Percentiles rank a stretch among this genome's conserved stretches.
phyloP scores from a whole-genome alignment of 768 basidiomycete species.

The Auricularia heimuer region DNA sequence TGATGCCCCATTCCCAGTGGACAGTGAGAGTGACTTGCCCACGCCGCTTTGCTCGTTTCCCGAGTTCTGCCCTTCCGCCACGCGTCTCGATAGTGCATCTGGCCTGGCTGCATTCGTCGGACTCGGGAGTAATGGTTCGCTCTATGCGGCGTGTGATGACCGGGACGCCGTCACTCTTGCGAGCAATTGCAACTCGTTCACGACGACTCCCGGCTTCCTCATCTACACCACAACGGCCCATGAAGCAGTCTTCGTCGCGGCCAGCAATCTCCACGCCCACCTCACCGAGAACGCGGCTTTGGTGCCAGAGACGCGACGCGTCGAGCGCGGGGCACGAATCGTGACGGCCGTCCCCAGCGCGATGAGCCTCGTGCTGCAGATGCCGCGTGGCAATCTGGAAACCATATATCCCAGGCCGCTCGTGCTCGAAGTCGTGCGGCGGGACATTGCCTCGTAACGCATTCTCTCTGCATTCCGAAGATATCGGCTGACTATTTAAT shows the following conservation, averaged over 20 bases:
- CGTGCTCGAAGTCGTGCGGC: constrained; percentile 74
- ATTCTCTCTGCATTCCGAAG: constrained; percentile 19
- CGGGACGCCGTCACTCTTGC: constrained; percentile 15
- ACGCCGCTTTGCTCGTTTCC: constrained; percentile 34
- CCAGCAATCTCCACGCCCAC: constrained; percentile 25
- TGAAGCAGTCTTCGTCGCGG: constrained; percentile 63
- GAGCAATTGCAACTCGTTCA: constrained; percentile 49
- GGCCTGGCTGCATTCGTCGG: constrained; percentile 43
- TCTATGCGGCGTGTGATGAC: constrained; percentile 7
- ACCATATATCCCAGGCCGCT: constrained; percentile 89
- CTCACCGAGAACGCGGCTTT: constrained; percentile 8
- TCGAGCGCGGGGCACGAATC: constrained; percentile 85
- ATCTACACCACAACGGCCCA: constrained; percentile 81
- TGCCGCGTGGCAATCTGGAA: constrained; percentile 96
- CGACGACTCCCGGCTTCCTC: constrained; percentile 56
- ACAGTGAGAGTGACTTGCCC: constrained; percentile 14
- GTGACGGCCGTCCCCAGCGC: constrained; percentile 79
- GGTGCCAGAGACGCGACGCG: constrained; percentile 61
- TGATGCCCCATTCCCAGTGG: constrained; percentile 7
- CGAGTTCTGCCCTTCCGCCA: constrained; percentile 44
- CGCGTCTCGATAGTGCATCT: constrained; percentile 19
- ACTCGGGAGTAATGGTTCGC: constrained; percentile 22
- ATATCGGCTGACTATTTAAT: background rate
- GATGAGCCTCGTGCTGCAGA: constrained; percentile 89
- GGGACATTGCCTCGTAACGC: constrained; percentile 60